Evolutionary conservation across 768 basidiomycete genomes (phyloP).

Genomic region (Lepiota brunneoincarnata): DNA sequence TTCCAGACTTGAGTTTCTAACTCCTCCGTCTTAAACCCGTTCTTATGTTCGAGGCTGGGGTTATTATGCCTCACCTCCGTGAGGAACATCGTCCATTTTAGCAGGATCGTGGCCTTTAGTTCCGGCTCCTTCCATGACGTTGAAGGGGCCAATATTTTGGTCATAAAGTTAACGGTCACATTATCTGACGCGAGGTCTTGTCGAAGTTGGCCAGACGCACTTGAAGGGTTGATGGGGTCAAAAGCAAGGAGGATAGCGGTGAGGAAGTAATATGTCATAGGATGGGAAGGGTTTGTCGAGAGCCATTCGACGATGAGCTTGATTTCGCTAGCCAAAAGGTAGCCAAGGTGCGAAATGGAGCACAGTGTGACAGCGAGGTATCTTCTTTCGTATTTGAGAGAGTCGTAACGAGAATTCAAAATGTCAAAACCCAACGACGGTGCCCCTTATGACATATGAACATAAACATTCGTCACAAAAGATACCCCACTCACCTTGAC

Average conservation of each 20-base stretch:
- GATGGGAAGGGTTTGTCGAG: conserved; percentile 57
- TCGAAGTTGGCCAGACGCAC: conserved; percentile 42
- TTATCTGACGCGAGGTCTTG: conserved; percentile 45
- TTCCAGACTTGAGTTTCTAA: conserved; percentile 81
- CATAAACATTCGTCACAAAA: not conserved
- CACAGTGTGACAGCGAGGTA: conserved; percentile 62
- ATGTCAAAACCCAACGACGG: conserved; percentile 63
- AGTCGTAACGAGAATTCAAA: conserved; percentile 65
- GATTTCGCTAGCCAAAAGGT: conserved; percentile 57
- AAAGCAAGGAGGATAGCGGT: conserved; percentile 62
- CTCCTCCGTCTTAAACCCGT: conserved; percentile 72
- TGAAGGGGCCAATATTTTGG: conserved; percentile 46
- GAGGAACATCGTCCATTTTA: conserved; percentile 88
- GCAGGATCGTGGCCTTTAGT: conserved; percentile 68
- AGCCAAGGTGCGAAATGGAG: conserved; percentile 61
- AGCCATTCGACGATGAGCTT: conserved; percentile 72
- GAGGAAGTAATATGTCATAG: conserved; percentile 69
- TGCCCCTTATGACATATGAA: conserved; percentile 29
- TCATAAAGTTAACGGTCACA: conserved; percentile 55
- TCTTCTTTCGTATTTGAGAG: conserved; percentile 72
- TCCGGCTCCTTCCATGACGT: conserved; percentile 68
- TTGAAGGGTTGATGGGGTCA: conserved; percentile 59
- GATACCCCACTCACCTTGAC: conserved; percentile 42
- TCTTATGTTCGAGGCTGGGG: conserved; percentile 56
- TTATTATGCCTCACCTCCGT: conserved; percentile 73